Base-by-base conservation (phyloP, 139 green algal genomes). In the Chlamydomonas sphaeroides region DNA sequence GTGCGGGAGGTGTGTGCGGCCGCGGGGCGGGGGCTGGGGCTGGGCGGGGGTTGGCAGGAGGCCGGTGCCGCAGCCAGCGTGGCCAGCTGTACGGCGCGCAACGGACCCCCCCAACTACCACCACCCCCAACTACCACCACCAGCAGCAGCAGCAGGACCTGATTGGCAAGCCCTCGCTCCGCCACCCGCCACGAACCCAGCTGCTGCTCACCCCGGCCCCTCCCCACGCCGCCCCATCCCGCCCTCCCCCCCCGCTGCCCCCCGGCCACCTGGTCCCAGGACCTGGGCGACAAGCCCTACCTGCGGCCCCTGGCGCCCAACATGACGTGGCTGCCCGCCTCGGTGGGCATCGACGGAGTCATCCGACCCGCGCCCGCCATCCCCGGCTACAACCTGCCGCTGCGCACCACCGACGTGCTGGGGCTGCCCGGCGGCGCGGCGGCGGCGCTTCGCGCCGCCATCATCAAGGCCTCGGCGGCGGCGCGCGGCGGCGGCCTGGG, bases 281-380 rank as follows among this genome's bases (percentile, higher is more conserved):
- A 79, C 71, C 33, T 79, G 33, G 26, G 3, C 6, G 71, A 79
- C 33, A 79, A 79, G 71, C 53, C 71, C 49, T 79, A 79, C 71
- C 39, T 14, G 5, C 18, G 10, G 1, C 4, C 6, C 35, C 30
- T 5, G 8, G 8, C 26, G 35, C 51, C 71, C 5, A 53, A 28
- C 0, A 7, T 68, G 0, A 36, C 32, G 26, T 68, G 53, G 28
- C 20, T 79, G 25, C 51, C 71, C 5, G 71, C 71, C 7, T 8
- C 35, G 0, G 35, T 79, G 30, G 53, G 33, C 20, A 20, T 14
- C 23, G 35, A 53, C 33, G 71, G 71, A 21, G 0, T 39, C 23
- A 67, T 79, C 36, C 3, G 21, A 20, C 10, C 71, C 33, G 71
- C 71, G 1, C 21, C 53, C 32, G 53, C 71, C 71, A 36, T 79